Base-by-base conservation (phyloP, 1,139 yeast species). In the Pneumocystis sp. region DNA sequence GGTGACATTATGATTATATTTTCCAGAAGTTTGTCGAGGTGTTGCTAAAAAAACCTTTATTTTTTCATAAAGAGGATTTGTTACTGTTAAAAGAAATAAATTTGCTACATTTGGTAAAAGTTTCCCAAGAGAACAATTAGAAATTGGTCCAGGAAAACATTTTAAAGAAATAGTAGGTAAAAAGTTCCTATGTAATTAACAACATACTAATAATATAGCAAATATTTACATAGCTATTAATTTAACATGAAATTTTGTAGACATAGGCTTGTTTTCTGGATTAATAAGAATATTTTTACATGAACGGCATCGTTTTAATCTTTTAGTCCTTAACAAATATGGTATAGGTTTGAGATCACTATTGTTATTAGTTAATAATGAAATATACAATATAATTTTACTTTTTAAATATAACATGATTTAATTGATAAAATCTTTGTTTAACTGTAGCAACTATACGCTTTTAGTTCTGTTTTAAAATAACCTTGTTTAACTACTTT, bases 251-350 rank as follows among this genome's bases (percentile, higher is more conserved):
- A 39, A 59, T 21, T 42, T 39, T 10, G 45, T 29, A 21, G 61
- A 39, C 15, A 15, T 21, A 31, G 61, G 39, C 8, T 67, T 31
- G 8, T 65, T 45, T 42, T 69, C 71, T 1, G 70, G 71, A n/a
- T 69, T 65, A n/a, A 69, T 70, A 21, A 69, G 66, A 34, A 69
- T 68, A 50, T 67, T 70, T 29, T 70, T 65, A 63, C 71, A 69
- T 10, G 69, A 70, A 19, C 69, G 66, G 59, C 71, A 69, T 12
- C 71, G 67, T 56, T 69, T 68, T 21, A 71, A 64, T 19, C 70
- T 63, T n/a, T 70, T 66, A 3, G 71, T 62, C 7, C 70, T 67
- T 31, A 69, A 65, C n/a, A 63, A 63, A 5, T 66, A 65, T 1
- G 70, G 69, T 3, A 64, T 29, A 4, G 70, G 70, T 21, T 62